These are phyloP conservation scores for Fusarium bactridioides DNA, from an alignment of 2,329 filamentous ascomycete genomes.

Conservation along the genomic window DNA sequence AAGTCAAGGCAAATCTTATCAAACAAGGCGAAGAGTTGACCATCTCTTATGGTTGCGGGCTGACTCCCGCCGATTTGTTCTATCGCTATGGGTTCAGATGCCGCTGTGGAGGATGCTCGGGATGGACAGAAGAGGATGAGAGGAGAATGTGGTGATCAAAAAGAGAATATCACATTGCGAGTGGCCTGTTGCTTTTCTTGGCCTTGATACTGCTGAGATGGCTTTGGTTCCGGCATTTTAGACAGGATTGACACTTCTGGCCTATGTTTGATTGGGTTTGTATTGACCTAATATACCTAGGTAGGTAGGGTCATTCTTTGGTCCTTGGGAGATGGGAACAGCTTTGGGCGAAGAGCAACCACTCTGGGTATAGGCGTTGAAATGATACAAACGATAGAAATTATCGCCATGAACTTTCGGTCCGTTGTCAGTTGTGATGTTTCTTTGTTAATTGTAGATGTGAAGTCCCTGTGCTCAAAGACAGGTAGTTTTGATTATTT, in stretches of 20 bases:
- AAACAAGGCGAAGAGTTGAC: slow-evolving; percentile 58
- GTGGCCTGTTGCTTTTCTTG: not conserved
- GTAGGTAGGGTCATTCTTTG: not conserved
- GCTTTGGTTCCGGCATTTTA: not conserved
- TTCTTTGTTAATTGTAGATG: not conserved
- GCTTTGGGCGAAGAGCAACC: not conserved
- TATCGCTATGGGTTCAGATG: slow-evolving; percentile 62
- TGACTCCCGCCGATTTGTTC: slow-evolving; percentile 49
- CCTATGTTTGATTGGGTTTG: not conserved
- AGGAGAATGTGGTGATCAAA: slow-evolving; percentile 18
- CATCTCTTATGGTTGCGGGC: slow-evolving; percentile 56
- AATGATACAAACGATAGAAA: not conserved
- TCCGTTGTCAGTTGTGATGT: not conserved
- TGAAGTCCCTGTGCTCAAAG: not conserved
- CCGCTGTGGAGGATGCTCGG: slow-evolving; percentile 56
- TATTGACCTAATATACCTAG: not conserved
- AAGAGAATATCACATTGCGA: not conserved
- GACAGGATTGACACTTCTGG: not conserved
- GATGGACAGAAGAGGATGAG: slow-evolving; percentile 27
- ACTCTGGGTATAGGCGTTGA: not conserved
- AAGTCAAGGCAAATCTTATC: slow-evolving; percentile 47
- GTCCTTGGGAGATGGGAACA: not conserved
- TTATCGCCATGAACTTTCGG: not conserved
- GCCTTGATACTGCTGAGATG: not conserved
- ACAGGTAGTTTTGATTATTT: not conserved